Evolutionary conservation across 1,139 yeast species (phyloP), one percentile per base, ranked within the genome.

Genomic region (Chernovozyma aurita): DNA sequence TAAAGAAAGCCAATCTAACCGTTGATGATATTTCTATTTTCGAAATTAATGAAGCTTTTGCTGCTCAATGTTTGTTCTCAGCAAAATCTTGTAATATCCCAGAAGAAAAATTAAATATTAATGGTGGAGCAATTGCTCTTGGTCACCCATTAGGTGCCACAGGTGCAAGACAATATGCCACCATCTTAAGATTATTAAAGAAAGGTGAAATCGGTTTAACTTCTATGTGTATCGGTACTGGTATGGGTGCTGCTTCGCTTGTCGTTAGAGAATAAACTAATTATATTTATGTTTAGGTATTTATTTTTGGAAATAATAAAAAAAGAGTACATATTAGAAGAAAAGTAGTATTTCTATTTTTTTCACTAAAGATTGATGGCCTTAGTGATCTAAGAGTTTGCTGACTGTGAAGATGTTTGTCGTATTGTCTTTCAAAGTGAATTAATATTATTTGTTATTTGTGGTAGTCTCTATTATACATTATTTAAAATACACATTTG

Each of bases 121-220:
- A 83, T 55, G 97, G 97, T 57, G 97, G 97, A 56, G 97, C 97
- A 40, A 88, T 90, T 54, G 97, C 97, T 16, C 62, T 90, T 46
- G 97, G 97, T 31, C 97, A 90, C 62, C 97, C 97, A 43, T 73
- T 90, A 52, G 97, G 97, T 41, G 82, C 90, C 52, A 90, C 97
- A 30, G 97, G 97, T 56, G 90, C 96, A 16, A 81, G 97, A 65
- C 97, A 88, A 66, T 74, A 86, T 41, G 90, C 97, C 34, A 90
- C 97, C 6, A 66, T 90, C 43, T 63, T 90, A 54, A 75, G 92
- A 55, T 90, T 87, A 63, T 73, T 90, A 54, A 68, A 82, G 61
- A 65, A 75, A 33, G 95, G 94, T 53, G 80, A 87, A 66, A 66
- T 87, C 46, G 97, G 97, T 50, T 80, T 90, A 42, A 85, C 95